Evolutionary conservation across 2,329 filamentous ascomycete genomes (phyloP), one percentile per base, ranked within the genome.

Genomic region (Diaporthe aspalathi): DNA sequence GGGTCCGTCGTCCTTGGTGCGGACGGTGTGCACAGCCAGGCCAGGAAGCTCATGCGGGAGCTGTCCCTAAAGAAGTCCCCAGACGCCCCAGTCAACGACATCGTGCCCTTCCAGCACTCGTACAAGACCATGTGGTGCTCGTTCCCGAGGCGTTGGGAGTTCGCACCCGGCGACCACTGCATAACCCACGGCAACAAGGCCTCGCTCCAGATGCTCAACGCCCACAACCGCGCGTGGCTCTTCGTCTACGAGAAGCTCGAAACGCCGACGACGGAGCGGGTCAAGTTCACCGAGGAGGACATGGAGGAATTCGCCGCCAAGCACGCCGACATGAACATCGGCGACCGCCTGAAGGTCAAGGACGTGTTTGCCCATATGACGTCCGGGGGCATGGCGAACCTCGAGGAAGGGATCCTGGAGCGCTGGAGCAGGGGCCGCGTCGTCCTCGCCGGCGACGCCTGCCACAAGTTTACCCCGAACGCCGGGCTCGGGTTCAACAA

Each of bases 1-100:
- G 83, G 81, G 0, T 77, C 81, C 71, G 74, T 85, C n/a, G 70
- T 83, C 6, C 76, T 84, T 24, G 84, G 83, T 9, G 81, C 82
- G 16, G 84, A 85, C 70, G 84, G 84, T n/a, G 80, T 81, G 2
- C 80, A 83, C 70, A 84, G 82, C 73, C 78, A 73, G 27, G 78
- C 79, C 5, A 77, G 82, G 7, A 67, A 72, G 11, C 76, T 80
- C 43, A 81, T 84, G 76, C 79, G 81, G 29, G 69, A 73, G 4
- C 73, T 81, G 0, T 78, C 80, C 0, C 20, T 79, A 1, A 56
- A 73, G 0, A 74, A 74, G 1, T 70, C 52, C 24, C 54, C 60
- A 50, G 47, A 70, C 52, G 45, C 73, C 0, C 66, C 74, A 0
- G 56, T 53, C 0, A 38, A 81, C 65, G 74, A 76, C 0, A 77